phyloP scores from a whole-genome alignment of 1,139 yeast genomes.

The Zygotorulaspora mrakii region DNA sequence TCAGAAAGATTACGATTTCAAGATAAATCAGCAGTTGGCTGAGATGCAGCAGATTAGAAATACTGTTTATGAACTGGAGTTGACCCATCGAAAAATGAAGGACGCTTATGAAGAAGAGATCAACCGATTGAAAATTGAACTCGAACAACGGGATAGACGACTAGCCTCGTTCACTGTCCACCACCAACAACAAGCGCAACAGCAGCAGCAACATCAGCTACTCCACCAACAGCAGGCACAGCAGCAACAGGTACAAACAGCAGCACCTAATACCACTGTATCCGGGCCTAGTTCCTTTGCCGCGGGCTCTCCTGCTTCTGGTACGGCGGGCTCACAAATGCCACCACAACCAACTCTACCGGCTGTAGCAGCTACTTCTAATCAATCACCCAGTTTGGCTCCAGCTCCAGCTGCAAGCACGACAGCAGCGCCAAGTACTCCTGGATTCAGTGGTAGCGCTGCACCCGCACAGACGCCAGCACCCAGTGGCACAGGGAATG shows the following conservation, averaged over 20 bases:
- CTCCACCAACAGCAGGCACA: slow-evolving; percentile 12
- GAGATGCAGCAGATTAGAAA: slow-evolving; percentile 94
- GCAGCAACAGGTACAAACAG: slow-evolving; percentile 21
- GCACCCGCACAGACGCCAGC: not conserved
- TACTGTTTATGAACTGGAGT: slow-evolving; percentile 88
- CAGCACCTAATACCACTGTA: slow-evolving; percentile 7
- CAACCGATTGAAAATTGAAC: slow-evolving; percentile 74
- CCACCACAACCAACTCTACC: slow-evolving; percentile 10
- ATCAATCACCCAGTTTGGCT: slow-evolving; percentile 5
- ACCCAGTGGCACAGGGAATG: not conserved
- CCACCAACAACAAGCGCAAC: slow-evolving; percentile 36
- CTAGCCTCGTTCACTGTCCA: slow-evolving; percentile 42
- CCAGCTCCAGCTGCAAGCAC: not conserved
- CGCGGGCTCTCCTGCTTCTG: slow-evolving; percentile 8
- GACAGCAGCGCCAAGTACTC: slow-evolving; percentile 4
- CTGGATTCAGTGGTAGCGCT: slow-evolving; percentile 2
- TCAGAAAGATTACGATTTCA: slow-evolving; percentile 88
- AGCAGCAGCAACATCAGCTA: slow-evolving; percentile 15
- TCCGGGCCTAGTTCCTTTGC: slow-evolving; percentile 10
- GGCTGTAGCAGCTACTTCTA: slow-evolving; percentile 8
- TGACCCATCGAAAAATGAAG: slow-evolving; percentile 91
- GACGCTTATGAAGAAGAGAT: slow-evolving; percentile 96
- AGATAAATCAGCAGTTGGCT: slow-evolving; percentile 85
- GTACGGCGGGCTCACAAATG: slow-evolving; percentile 6
- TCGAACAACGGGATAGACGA: slow-evolving; percentile 69